Evolutionary conservation across 2,329 filamentous ascomycete genomes (phyloP).

Genomic region (Curvularia sp.): DNA sequence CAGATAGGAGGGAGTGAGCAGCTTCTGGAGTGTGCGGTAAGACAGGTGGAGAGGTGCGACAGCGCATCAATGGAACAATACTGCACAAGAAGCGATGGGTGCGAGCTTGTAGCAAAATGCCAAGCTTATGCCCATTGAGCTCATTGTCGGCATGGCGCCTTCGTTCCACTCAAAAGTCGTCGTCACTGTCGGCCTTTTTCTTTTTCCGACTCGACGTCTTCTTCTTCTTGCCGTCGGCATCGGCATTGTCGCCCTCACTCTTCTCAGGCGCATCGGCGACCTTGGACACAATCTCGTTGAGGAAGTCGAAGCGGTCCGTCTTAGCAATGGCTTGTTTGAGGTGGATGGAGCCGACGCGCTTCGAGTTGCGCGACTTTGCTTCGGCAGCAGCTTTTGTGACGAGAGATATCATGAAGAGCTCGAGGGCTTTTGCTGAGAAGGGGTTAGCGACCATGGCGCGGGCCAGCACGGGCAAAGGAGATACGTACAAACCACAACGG

Average conservation of each 20-base stretch:
- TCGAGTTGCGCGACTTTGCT: constrained; percentile 81
- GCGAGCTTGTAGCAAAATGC: background rate
- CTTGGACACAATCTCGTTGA: constrained; percentile 87
- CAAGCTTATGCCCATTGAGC: background rate
- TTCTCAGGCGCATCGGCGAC: constrained; percentile 70
- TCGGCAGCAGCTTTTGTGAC: constrained; percentile 87
- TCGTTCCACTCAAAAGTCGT: constrained; percentile 40
- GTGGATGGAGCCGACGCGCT: constrained; percentile 88
- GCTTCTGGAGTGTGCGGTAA: background rate
- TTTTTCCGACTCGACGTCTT: constrained; percentile 49
- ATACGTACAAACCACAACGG: constrained; percentile 82
- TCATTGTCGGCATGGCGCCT: background rate
- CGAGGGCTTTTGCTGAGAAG: constrained; percentile 79
- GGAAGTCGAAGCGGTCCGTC: constrained; percentile 92
- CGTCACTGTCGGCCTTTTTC: constrained; percentile 50
- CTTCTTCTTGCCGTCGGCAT: constrained; percentile 54
- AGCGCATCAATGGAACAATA: background rate
- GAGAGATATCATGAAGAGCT: constrained; percentile 96
- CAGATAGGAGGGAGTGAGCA: background rate
- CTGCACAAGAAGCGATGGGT: background rate
- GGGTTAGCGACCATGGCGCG: constrained; percentile 13
- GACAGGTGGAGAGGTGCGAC: background rate
- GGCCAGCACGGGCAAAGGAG: background rate
- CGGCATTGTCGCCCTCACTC: constrained; percentile 53
- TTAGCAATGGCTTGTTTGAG: constrained; percentile 88